Percentiles rank a stretch among this genome's conserved stretches.
Evolutionary conservation across 345 rosid genomes (phyloP).

Genomic region (Eucalyptus erythrocorys): DNA sequence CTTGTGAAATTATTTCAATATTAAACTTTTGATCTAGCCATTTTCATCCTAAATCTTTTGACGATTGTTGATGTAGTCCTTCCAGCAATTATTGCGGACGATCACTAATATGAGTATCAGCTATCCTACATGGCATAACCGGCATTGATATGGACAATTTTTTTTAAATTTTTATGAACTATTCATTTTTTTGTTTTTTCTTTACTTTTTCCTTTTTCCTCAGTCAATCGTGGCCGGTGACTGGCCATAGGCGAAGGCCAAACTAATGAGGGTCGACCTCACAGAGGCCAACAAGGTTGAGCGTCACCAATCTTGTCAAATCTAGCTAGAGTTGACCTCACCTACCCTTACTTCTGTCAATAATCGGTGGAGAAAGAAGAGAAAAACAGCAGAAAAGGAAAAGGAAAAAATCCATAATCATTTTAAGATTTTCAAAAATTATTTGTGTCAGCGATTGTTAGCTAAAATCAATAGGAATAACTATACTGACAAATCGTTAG

Average conservation of each 20-base stretch:
- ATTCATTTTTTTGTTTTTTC: accelerated
- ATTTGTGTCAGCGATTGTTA: accelerated
- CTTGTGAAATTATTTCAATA: not conserved
- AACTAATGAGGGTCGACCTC: not conserved
- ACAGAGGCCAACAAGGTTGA: not conserved
- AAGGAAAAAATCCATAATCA: not conserved
- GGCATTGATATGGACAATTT: accelerated
- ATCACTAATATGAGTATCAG: accelerated
- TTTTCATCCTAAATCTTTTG: not conserved
- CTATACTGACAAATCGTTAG: not conserved
- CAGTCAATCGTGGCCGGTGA: accelerated
- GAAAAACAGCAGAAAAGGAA: accelerated
- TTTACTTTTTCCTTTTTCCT: not conserved
- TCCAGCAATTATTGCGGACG: accelerated
- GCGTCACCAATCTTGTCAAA: not conserved
- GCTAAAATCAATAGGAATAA: accelerated
- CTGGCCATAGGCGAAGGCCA: not conserved
- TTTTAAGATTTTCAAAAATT: not conserved
- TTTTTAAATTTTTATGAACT: not conserved
- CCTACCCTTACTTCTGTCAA: not conserved
- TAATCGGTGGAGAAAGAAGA: not conserved
- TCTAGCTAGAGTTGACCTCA: not conserved
- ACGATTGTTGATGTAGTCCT: not conserved
- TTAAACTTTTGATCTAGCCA: not conserved
- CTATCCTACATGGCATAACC: accelerated